phyloP scores from a whole-genome alignment of 2,329 filamentous ascomycete genomes.

The Phyllosticta citriasiana region DNA sequence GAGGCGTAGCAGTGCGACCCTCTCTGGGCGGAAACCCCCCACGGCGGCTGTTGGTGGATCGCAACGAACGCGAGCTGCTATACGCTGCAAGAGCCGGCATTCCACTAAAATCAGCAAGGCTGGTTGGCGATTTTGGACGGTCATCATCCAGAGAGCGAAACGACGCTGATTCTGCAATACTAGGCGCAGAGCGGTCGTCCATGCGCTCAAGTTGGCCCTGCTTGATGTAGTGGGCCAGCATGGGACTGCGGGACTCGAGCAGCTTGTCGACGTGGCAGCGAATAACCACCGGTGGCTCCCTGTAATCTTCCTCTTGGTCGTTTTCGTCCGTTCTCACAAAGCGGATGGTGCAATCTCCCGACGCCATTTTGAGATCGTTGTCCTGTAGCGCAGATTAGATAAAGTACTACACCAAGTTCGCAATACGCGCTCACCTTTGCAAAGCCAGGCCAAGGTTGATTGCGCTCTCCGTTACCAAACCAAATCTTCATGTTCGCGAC shows the following conservation, averaged over 20 bases:
- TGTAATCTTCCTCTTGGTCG: slow-evolving; percentile 15
- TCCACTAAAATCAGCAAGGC: neutral
- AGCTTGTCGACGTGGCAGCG: slow-evolving; percentile 25
- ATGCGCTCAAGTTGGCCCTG: slow-evolving; percentile 27
- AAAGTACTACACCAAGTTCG: neutral
- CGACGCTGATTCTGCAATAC: neutral
- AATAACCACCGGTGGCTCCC: slow-evolving; percentile 26
- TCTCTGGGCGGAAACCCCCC: neutral
- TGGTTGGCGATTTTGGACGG: neutral
- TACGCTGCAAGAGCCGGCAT: neutral
- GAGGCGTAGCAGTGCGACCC: neutral
- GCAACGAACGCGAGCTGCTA: neutral
- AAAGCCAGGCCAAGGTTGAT: slow-evolving; percentile 28
- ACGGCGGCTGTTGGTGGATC: neutral
- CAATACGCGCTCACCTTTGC: slow-evolving; percentile 20
- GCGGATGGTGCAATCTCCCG: slow-evolving; percentile 24
- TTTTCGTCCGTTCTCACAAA: slow-evolving; percentile 21
- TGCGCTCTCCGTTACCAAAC: slow-evolving; percentile 21
- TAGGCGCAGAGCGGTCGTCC: slow-evolving; percentile 13
- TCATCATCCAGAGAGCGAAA: slow-evolving; percentile 2
- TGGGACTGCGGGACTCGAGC: slow-evolving; percentile 27
- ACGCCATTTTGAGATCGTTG: slow-evolving; percentile 25
- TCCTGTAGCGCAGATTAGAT: slow-evolving; percentile 20
- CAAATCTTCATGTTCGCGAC: slow-evolving; percentile 30
- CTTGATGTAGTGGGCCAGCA: slow-evolving; percentile 26